phyloP scores from a whole-genome alignment of 2,329 filamentous ascomycete genomes.

The Mycosphaerella arachidis region DNA sequence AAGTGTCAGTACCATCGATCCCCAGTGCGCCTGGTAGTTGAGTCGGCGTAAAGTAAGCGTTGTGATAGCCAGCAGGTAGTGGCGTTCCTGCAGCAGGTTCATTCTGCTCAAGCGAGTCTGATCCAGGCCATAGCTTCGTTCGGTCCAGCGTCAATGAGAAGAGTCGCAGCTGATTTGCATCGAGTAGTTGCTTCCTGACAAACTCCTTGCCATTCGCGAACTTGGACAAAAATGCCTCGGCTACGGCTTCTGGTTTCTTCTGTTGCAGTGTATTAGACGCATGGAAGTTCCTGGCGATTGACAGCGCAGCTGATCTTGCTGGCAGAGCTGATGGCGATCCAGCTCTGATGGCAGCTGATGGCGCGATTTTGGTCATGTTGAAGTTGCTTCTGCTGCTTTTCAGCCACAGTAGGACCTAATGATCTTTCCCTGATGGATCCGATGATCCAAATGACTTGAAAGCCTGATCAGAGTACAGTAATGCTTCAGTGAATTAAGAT shows the following conservation, averaged over 20 bases:
- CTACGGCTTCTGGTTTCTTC: constrained; percentile 8
- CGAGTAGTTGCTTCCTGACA: constrained; percentile 13
- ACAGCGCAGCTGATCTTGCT: neutral
- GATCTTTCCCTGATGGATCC: neutral
- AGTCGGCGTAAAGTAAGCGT: constrained; percentile 13
- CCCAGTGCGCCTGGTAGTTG: constrained; percentile 7
- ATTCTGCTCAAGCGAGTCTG: constrained; percentile 1
- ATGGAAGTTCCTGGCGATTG: neutral
- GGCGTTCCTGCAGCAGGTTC: constrained; percentile 13
- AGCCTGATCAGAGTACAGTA: too few species aligned
- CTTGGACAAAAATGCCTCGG: constrained; percentile 9
- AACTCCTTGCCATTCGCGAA: constrained; percentile 9
- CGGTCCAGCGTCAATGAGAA: constrained; percentile 13
- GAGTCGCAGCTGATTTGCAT: constrained; percentile 13
- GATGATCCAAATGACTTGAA: too few species aligned
- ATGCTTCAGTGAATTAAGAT: too few species aligned
- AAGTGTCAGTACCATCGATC: constrained; percentile 15
- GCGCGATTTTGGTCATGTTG: neutral
- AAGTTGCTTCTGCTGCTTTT: neutral
- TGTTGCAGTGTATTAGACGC: neutral
- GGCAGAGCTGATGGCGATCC: neutral
- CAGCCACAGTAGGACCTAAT: neutral
- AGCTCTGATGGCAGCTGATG: neutral
- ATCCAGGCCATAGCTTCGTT: constrained; percentile 7
- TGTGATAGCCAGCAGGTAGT: constrained; percentile 15